Evolutionary conservation across 106 monocot species (phyloP), one percentile per base, ranked within the genome.

Genomic region (Platanthera zijinensis): DNA sequence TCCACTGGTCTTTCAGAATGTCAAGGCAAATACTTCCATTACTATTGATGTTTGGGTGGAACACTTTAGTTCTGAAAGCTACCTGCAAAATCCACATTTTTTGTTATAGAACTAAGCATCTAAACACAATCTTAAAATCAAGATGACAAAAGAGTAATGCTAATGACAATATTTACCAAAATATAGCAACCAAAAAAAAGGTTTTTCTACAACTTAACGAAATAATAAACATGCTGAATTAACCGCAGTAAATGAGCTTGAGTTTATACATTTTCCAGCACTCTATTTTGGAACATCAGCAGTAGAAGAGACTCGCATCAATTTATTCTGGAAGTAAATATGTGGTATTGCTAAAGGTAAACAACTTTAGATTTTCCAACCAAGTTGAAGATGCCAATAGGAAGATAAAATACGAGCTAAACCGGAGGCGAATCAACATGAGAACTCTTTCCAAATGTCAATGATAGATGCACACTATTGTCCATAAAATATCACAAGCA

Each of bases 1-100:
- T 77, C 77, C 77, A 77, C 32, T 77, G 77, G 30, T 77, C 77
- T 51, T 77, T 77, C 47, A 77, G 51, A 77, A 77, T 77, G 77
- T 77, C 77, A 13, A 77, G 77, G 28, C 77, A 77, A 67, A 77
- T 77, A 32, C 77, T 77, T 19, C 77, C 77, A 39, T 77, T 77
- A 30, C 77, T 77, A 51, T 77, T 77, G 77, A 77, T 77, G 51
- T 77, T 77, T 21, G 77, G 77, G 48, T 77, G 77, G 19, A 77
- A 77, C 22, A 77, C 77, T 51, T 77, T 77, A 6, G 77, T 77
- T 62, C 68, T 77, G 14, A 77, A 77, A 0, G 68, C 77, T 67
- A 77, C 77, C 77, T 77, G 77, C 64, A 77, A 77, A 13, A 64
- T 17, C 48, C 5, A 70, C 7, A 48, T 14, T 15, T 67, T 66